Evolutionary conservation across 139 green algal genomes (phyloP), one percentile per base, ranked within the genome.

Genomic region (Spirogloea muscicola): DNA sequence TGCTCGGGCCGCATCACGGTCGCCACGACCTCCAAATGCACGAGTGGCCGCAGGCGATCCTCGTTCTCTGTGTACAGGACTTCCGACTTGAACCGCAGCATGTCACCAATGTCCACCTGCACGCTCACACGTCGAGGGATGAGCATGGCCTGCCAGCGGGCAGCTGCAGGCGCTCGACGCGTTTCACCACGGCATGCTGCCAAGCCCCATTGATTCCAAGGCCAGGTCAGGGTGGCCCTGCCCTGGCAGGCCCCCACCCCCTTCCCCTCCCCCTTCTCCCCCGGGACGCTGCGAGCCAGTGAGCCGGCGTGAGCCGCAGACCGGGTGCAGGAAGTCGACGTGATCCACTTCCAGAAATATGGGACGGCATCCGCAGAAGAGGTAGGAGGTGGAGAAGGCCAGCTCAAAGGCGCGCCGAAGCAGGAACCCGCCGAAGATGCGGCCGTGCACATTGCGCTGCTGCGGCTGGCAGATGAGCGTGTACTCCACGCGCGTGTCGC

Each of bases 351-450:
- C 49, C 4, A 77, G 55, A 62, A 91, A 91, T 0, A 38, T 38
- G 0, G 90, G 90, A 27, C 90, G 64, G 2, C 13, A 66, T 18
- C 88, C 90, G 13, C 79, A 86, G 72, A 94, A 93, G 66, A 89
- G 75, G 80, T 95, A 94, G n/a, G 77, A 77, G 13, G 86, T 91
- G 7, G 87, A 81, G 68, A 93, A 93, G 0, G 87, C 91, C 43
- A 96, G 80, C 82, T 96, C 91, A 81, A 88, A 96, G 0, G 91
- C 91, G 0, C 89, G 84, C 68, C 90, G 73, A 89, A 95, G 93
- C 3, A 96, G 82, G 63, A 96, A 94, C 38, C 90, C 90, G 0
- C 90, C 90, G 72, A 96, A 96, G 5, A 96, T 83, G 40, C 89
- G 84, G 60, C 69, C 69, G 34, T 76, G 34, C 43, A 57, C 73